Evolutionary conservation across 345 rosid genomes (phyloP).

Genomic region (Mallotus nudiflorus): DNA sequence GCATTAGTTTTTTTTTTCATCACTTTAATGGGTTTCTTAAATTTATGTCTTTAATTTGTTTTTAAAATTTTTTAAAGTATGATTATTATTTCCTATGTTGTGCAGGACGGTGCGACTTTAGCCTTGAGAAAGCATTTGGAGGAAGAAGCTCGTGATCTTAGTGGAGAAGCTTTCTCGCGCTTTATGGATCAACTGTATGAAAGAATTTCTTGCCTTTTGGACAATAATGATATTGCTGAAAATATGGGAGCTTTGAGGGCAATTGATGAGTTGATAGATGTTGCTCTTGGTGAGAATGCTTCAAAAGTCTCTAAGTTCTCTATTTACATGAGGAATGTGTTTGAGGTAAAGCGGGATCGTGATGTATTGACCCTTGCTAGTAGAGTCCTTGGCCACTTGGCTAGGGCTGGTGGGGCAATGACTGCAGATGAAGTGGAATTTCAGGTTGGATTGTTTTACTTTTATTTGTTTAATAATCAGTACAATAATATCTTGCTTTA

Average conservation of each 20-base stretch:
- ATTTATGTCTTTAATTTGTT: too few relatives aligned
- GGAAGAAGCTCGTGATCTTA: constrained; percentile 83
- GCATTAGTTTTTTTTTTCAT: neutral
- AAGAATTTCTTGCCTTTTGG: constrained; percentile 63
- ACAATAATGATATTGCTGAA: constrained; percentile 74
- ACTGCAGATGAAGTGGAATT: constrained; percentile 96
- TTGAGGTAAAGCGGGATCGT: constrained; percentile 81
- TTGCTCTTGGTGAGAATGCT: constrained; percentile 93
- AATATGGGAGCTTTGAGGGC: constrained; percentile 92
- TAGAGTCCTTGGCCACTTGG: constrained; percentile 93
- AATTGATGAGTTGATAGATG: constrained; percentile 88
- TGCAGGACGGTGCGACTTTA: constrained; percentile 77
- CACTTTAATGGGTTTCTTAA: neutral
- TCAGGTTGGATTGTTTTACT: constrained; percentile 53
- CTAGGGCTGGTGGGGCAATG: constrained; percentile 99
- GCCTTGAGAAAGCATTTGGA: constrained; percentile 86
- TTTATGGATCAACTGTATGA: constrained; percentile 88
- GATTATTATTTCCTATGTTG: neutral
- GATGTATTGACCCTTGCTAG: constrained; percentile 89
- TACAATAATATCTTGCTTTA: constrained; percentile 3
- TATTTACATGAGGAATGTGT: constrained; percentile 64
- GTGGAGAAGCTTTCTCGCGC: constrained; percentile 85
- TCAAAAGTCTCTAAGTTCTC: constrained; percentile 92
- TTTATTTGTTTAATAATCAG: neutral
- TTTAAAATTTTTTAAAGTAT: too few relatives aligned